Evolutionary conservation across 1,139 yeast genomes (phyloP), one percentile per base, ranked within the genome.

Genomic region (Geotrichum restrictum): DNA sequence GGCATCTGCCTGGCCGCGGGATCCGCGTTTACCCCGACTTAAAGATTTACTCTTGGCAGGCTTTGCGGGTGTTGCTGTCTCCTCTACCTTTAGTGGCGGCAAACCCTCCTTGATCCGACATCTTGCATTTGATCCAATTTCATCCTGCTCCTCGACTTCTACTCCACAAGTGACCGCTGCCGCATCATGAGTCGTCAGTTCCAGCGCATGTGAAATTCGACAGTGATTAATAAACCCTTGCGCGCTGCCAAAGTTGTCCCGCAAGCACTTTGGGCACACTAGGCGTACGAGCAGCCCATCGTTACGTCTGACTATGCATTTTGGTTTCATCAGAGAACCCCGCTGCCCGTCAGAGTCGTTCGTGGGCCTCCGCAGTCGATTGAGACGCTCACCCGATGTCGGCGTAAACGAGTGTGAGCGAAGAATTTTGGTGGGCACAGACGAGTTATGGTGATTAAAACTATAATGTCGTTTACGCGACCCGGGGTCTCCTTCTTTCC

Each of bases 201-300:
- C 88, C 55, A 78, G 79, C n/a, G 80, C 72, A 64, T 86, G 95
- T 3, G 91, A 86, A 27, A 84, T 77, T 57, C 94, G 71, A 57
- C 85, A 79, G 64, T 86, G 95, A 64, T 85, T 86, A 39, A 85
- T 74, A 57, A 86, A 85, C 22, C 94, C 94, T 64, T 86, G 94
- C 0, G 89, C 88, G 13, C 87, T 80, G 7, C 87, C 81, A 64
- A 86, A 86, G 58, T 85, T 85, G 48, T 81, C 77, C 52, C 93
- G 70, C 14, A 74, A 76, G 66, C 95, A 86, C 52, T 76, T 79
- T 0, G 83, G 81, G 64, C 95, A 86, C 8, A 82, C 81, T 22
- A 86, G 73, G 51, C 82, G 50, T 24, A 85, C 89, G 27, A 84
- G 70, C 0, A 84, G 74, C 1, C 93, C 91, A 65, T 86, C 94